A percentile compares a stretch with the other conserved stretches of the same genome.
phyloP scores from a whole-genome alignment of 2,329 filamentous ascomycete species.

The Aspergillus sp. region DNA sequence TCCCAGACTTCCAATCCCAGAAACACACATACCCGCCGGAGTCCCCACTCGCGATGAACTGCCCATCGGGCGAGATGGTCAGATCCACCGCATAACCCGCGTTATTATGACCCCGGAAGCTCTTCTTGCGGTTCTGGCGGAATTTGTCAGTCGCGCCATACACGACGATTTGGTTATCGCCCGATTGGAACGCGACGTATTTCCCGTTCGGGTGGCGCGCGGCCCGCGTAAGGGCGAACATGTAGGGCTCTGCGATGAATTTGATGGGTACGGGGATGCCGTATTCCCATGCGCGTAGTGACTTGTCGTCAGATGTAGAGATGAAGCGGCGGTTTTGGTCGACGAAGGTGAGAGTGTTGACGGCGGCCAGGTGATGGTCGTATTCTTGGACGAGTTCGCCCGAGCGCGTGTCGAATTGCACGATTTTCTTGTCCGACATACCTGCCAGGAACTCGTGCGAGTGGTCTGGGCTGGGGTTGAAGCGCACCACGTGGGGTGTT shows the following conservation, averaged over 20 bases:
- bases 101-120: slow-evolving; percentile 90
- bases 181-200: slow-evolving; percentile 86
- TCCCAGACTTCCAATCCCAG: slow-evolving; percentile 99
- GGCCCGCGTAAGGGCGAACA: slow-evolving; percentile 90
- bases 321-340: slow-evolving; percentile 94
- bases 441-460: slow-evolving; percentile 88
- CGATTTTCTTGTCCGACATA: slow-evolving; percentile 98
- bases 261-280: slow-evolving; percentile 98
- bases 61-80: slow-evolving; percentile 79
- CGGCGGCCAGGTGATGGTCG: slow-evolving; percentile 92
- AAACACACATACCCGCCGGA: slow-evolving; percentile 85
- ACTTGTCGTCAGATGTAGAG: slow-evolving; percentile 96
- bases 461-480: slow-evolving; percentile 72
- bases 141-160: slow-evolving; percentile 94
- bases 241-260: slow-evolving; percentile 93
- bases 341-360: slow-evolving; percentile 96
- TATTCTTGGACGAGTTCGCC: slow-evolving; percentile 89
- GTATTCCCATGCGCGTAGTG: slow-evolving; percentile 94
- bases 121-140: slow-evolving; percentile 94
- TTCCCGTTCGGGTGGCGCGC: slow-evolving; percentile 81
- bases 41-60: slow-evolving; percentile 82
- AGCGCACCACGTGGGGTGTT: slow-evolving; percentile 88
- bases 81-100: slow-evolving; percentile 89
- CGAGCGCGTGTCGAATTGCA: slow-evolving; percentile 86
- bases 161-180: slow-evolving; percentile 93